Percentiles rank a stretch among this genome's conserved stretches.
Conservation (phyloP, 2,329 filamentous ascomycete species). For the Periconia sp. region DNA sequence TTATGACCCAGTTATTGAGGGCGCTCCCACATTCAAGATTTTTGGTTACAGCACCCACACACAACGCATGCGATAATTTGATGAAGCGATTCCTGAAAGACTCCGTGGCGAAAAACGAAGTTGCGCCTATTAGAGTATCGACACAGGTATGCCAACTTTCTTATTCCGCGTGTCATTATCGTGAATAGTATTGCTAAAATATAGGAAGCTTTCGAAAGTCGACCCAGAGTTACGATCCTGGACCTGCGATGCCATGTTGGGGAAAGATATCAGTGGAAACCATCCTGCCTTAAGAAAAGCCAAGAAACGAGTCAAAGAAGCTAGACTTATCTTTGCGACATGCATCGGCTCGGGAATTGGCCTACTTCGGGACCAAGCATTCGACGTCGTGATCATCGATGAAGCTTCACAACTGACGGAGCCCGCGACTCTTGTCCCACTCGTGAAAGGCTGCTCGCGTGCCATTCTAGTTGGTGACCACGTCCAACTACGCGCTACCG, state of each 20-base stretch:
- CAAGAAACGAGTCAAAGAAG: conserved; percentile 39
- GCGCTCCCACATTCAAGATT: conserved; percentile 15
- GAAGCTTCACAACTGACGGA: conserved; percentile 54
- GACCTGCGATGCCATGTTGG: conserved; percentile 36
- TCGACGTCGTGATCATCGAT: conserved; percentile 49
- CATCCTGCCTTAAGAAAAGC: conserved; percentile 37
- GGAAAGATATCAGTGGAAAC: conserved; percentile 34
- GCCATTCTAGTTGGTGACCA: conserved; percentile 52
- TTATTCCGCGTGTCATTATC: too few relatives aligned
- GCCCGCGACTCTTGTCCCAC: conserved; percentile 24
- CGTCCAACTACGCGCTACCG: conserved; percentile 50
- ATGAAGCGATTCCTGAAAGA: too few relatives aligned
- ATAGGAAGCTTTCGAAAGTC: conserved; percentile 39
- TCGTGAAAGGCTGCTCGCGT: conserved; percentile 47
- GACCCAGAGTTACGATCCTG: conserved; percentile 17
- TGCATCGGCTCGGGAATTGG: conserved; percentile 49
- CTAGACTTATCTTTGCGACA: conserved; percentile 49
- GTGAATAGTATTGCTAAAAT: conserved; percentile 46
- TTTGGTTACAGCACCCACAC: too few relatives aligned
- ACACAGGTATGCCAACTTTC: too few relatives aligned
- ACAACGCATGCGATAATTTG: too few relatives aligned
- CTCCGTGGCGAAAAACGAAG: too few relatives aligned
- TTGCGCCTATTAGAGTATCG: too few relatives aligned
- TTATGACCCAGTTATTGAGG: conserved; percentile 38
- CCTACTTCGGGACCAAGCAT: conserved; percentile 43